Percentiles rank a stretch among this genome's conserved stretches.
These are phyloP conservation scores for Fonsecaea erecta DNA, from an alignment of 2,329 filamentous ascomycete species.

Conservation along the genomic window DNA sequence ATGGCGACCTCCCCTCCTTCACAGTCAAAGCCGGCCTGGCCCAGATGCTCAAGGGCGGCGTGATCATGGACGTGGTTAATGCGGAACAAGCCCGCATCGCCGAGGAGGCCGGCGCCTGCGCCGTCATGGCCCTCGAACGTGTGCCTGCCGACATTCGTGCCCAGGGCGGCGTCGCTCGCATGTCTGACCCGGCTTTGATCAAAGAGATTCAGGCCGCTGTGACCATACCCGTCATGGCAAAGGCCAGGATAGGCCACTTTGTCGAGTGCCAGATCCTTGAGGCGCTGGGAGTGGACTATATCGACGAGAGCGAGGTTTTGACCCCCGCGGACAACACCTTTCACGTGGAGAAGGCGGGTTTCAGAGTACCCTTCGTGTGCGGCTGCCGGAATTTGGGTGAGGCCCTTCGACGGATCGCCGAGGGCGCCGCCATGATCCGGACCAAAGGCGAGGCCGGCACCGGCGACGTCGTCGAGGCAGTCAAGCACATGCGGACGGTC, in stretches of 20 bases:
- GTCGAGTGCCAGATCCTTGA: conserved; percentile 98
- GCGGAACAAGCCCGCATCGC: conserved; percentile 93
- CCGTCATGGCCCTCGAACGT: conserved; percentile 98
- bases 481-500: conserved; percentile 92
- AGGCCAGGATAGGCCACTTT: conserved; percentile 95
- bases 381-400: conserved; percentile 94
- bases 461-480: conserved; percentile 94
- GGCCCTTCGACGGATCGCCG: conserved; percentile 84
- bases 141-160: conserved; percentile 94
- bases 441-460: conserved; percentile 98
- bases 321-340: conserved; percentile 88
- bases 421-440: conserved; percentile 97
- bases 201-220: conserved; percentile 92
- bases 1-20: conserved; percentile 60
- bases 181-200: conserved; percentile 95
- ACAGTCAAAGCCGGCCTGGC: conserved; percentile 93
- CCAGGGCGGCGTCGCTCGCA: conserved; percentile 91
- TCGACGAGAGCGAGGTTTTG: conserved; percentile 96
- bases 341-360: conserved; percentile 88
- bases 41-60: conserved; percentile 97
- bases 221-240: conserved; percentile 98
- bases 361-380: conserved; percentile 89
- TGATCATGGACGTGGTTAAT: conserved; percentile 99
- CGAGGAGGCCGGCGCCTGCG: conserved; percentile 92
- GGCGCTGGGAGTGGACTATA: conserved; percentile 93